These are phyloP conservation scores for Colletotrichum truncatum DNA, from an alignment of 2,329 filamentous ascomycete species.

Conservation along the genomic window DNA sequence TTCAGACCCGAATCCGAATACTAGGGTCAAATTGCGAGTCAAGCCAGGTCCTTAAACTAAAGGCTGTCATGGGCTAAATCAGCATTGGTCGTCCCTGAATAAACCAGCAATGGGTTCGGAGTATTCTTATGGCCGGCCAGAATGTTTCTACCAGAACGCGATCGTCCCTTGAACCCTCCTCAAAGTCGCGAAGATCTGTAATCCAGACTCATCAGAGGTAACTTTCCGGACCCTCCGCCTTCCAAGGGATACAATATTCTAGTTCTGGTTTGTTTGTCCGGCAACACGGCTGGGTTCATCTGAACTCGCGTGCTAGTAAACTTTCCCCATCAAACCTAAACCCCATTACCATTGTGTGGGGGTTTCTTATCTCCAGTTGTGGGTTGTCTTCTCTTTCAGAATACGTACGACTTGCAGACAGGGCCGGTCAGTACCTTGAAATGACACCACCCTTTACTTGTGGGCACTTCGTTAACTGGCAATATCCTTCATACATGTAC, in stretches of 20 bases:
- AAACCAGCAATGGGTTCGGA: too few relatives aligned
- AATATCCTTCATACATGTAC: background rate
- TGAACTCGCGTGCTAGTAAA: background rate
- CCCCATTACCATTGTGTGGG: background rate
- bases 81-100: too few relatives aligned
- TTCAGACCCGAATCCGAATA: background rate
- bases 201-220: too few relatives aligned
- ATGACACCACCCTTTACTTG: background rate
- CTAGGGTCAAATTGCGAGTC: background rate
- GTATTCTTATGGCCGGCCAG: too few relatives aligned
- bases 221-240: too few relatives aligned
- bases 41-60: too few relatives aligned
- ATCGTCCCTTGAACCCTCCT: too few relatives aligned
- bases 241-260: too few relatives aligned
- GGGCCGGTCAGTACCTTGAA: background rate
- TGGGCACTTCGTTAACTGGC: background rate
- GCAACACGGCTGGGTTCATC: background rate
- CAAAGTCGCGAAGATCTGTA: too few relatives aligned
- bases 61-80: too few relatives aligned
- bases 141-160: too few relatives aligned
- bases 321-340: background rate
- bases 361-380: conserved; percentile 17
- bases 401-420: background rate
- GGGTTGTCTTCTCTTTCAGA: background rate
- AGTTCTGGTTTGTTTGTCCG: too few relatives aligned